A percentile compares a stretch with the other conserved stretches of the same genome.
phyloP scores from a whole-genome alignment of 2,329 filamentous ascomycete species.

The Sphaerulina vaccinii region DNA sequence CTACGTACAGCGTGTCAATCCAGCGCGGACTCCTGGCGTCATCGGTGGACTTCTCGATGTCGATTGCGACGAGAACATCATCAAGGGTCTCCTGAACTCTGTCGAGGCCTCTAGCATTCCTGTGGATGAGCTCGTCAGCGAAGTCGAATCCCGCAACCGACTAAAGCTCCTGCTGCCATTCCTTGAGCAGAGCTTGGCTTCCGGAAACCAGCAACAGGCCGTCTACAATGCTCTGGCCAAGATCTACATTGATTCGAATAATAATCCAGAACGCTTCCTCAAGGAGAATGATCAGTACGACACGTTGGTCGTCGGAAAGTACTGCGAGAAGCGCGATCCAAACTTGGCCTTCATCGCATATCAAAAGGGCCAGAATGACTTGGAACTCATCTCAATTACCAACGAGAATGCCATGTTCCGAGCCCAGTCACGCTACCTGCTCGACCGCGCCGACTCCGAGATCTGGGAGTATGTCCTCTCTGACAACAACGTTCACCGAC shows the following conservation, averaged over 20 bases:
- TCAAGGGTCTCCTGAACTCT: conserved; percentile 84
- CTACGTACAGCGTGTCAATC: conserved; percentile 96
- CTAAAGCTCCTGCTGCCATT: conserved; percentile 94
- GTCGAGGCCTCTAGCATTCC: conserved; percentile 83
- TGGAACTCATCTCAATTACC: conserved; percentile 95
- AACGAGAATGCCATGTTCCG: conserved; percentile 99
- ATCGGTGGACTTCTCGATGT: conserved; percentile 92
- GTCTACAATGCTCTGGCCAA: conserved; percentile 97
- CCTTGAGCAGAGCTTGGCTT: conserved; percentile 84
- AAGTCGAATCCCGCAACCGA: conserved; percentile 94
- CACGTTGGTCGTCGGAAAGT: conserved; percentile 87
- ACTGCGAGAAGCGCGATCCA: conserved; percentile 97
- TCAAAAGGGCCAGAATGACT: conserved; percentile 92
- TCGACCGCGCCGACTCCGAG: conserved; percentile 85
- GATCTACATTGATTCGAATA: conserved; percentile 99
- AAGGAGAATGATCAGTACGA: conserved; percentile 98
- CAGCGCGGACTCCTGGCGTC: conserved; percentile 83
- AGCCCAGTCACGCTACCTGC: conserved; percentile 90
- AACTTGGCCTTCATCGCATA: conserved; percentile 95
- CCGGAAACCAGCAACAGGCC: conserved; percentile 92
- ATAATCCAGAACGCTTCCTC: conserved; percentile 94
- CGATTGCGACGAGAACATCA: conserved; percentile 93
- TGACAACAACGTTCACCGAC: conserved; percentile 91
- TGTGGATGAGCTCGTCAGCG: conserved; percentile 87
- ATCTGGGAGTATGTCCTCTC: conserved; percentile 94